Conservation (phyloP, 352 stramenopile genomes). For the Pythium pyrilobum region DNA sequence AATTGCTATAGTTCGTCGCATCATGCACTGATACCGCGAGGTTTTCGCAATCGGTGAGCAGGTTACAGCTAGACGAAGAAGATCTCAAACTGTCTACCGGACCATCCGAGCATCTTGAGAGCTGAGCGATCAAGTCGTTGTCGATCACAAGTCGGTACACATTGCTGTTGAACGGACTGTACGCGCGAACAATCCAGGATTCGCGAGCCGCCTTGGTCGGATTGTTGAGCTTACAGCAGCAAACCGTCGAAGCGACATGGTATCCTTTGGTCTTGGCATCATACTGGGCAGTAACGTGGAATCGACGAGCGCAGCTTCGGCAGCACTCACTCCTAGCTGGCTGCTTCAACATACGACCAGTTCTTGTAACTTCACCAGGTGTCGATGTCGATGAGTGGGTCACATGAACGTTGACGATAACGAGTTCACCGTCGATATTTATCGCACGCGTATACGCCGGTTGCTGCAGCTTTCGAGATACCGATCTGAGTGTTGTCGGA, state of each 20-base stretch:
- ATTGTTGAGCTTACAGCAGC: slow-evolving; percentile 37
- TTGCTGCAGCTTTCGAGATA: slow-evolving; percentile 25
- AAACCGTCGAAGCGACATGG: slow-evolving; percentile 29
- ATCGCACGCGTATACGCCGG: slow-evolving; percentile 40
- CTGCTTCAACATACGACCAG: no score
- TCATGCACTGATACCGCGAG: neutral
- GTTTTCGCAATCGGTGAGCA: neutral
- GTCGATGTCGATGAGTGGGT: slow-evolving; percentile 11
- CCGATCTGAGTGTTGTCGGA: slow-evolving; percentile 24
- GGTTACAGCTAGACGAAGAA: no score
- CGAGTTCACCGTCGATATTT: slow-evolving; percentile 49
- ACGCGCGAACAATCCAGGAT: slow-evolving; percentile 55
- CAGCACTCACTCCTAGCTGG: no score
- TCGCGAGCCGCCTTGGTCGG: neutral
- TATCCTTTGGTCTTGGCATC: slow-evolving; percentile 21
- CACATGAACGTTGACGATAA: slow-evolving; percentile 58
- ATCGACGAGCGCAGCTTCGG: slow-evolving; percentile 39
- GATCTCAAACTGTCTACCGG: no score
- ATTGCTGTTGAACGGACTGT: slow-evolving; percentile 47
- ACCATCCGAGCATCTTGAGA: no score
- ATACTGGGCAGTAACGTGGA: slow-evolving; percentile 35
- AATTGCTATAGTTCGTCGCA: slow-evolving; percentile 11
- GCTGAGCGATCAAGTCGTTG: slow-evolving; percentile 36
- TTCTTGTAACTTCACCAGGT: no score
- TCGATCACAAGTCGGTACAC: slow-evolving; percentile 49